A percentile compares a stretch with the other conserved stretches of the same genome.
Evolutionary conservation across 768 basidiomycete genomes (phyloP).

Genomic region (Pisolithus orientalis): DNA sequence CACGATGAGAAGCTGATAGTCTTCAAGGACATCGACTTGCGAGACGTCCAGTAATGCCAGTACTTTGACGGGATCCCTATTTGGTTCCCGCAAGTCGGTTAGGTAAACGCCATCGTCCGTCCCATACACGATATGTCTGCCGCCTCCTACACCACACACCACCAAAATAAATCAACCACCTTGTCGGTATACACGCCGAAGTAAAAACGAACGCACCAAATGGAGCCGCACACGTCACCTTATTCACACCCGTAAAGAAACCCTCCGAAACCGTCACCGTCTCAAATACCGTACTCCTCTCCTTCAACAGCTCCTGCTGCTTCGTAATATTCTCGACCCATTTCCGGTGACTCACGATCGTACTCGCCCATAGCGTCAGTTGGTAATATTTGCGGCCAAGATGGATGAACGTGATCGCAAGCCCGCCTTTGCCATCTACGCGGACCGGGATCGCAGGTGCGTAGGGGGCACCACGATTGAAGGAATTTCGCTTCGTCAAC

Average conservation of each 20-base stretch:
- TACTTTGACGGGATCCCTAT: constrained; percentile 84
- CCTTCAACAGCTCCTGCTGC: constrained; percentile 81
- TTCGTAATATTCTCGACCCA: constrained; percentile 91
- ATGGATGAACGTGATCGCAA: constrained; percentile 89
- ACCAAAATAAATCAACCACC: neutral
- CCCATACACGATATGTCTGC: constrained; percentile 87
- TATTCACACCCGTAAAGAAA: constrained; percentile 80
- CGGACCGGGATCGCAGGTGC: constrained; percentile 46
- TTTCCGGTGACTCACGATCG: constrained; percentile 79
- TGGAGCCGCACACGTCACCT: constrained; percentile 88
- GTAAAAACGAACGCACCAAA: constrained; percentile 53
- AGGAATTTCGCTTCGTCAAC: constrained; percentile 40
- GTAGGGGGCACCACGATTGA: constrained; percentile 34
- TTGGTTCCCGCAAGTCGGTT: constrained; percentile 73
- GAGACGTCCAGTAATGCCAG: constrained; percentile 83
- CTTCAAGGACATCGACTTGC: constrained; percentile 94
- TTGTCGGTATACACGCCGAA: neutral
- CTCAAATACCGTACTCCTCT: constrained; percentile 83
- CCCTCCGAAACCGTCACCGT: constrained; percentile 79
- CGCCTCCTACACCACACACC: constrained; percentile 50
- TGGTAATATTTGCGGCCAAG: constrained; percentile 91
- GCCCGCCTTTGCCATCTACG: constrained; percentile 71
- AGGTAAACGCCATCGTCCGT: constrained; percentile 97
- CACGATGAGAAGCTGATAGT: constrained; percentile 93
- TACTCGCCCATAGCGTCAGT: constrained; percentile 86